phyloP scores from a whole-genome alignment of 805 yeast species.

The Blastobotrys americana region DNA sequence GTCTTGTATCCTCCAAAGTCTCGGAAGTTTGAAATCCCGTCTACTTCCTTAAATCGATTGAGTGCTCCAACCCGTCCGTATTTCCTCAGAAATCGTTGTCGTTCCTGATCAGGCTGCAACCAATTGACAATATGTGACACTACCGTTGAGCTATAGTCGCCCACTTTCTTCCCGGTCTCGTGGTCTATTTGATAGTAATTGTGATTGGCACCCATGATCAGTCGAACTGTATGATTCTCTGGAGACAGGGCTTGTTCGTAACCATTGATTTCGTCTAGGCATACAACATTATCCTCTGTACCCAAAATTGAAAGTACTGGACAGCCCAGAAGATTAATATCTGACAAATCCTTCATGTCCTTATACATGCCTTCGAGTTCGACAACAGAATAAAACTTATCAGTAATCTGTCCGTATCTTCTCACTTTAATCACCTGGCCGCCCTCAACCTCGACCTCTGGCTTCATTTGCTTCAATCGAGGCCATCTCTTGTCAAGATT shows the following conservation, averaged over 20 bases:
- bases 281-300: slow-evolving; percentile 55
- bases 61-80: slow-evolving; percentile 34
- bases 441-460: slow-evolving; percentile 6
- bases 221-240: slow-evolving; percentile 42
- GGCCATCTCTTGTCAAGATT: slow-evolving; percentile 44
- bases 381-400: not conserved
- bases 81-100: slow-evolving; percentile 43
- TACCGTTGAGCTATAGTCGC: slow-evolving; percentile 55
- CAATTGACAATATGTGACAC: slow-evolving; percentile 43
- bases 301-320: slow-evolving; percentile 69
- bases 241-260: slow-evolving; percentile 50
- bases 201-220: slow-evolving; percentile 72
- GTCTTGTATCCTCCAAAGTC: slow-evolving; percentile 72
- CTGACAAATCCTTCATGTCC: slow-evolving; percentile 11
- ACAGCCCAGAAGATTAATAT: slow-evolving; percentile 28
- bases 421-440: slow-evolving; percentile 15
- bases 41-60: slow-evolving; percentile 54
- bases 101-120: slow-evolving; percentile 39
- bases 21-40: slow-evolving; percentile 66
- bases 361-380: slow-evolving; percentile 19
- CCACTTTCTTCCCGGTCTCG: slow-evolving; percentile 30
- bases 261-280: slow-evolving; percentile 50
- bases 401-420: not conserved
- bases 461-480: slow-evolving; percentile 30
- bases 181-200: slow-evolving; percentile 57